Conservation (phyloP, 2,329 filamentous ascomycete species). For the Lachnellula arida region DNA sequence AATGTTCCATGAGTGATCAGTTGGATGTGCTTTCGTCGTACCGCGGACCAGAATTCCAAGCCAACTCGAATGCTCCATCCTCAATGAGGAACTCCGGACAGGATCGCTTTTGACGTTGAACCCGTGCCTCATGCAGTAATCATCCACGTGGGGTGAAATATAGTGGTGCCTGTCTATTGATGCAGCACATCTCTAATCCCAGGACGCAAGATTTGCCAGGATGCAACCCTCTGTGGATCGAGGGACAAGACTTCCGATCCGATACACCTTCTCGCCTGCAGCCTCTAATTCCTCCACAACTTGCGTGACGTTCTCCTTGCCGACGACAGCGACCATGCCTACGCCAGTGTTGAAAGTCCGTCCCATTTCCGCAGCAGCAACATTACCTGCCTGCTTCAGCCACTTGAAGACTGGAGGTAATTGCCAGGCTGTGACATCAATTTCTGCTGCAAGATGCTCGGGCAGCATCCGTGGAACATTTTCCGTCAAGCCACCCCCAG, state of each 20-base stretch:
- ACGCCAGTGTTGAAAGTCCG: slow-evolving; percentile 92
- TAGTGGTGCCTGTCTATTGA: no score
- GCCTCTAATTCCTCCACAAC: slow-evolving; percentile 57
- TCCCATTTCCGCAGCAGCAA: slow-evolving; percentile 75
- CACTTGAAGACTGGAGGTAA: slow-evolving; percentile 79
- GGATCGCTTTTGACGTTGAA: no score
- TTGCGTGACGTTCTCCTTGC: slow-evolving; percentile 54
- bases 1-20: no score
- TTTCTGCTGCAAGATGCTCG: slow-evolving; percentile 67
- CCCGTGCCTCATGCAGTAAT: no score
- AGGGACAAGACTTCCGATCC: slow-evolving; percentile 66
- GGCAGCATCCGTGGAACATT: slow-evolving; percentile 96
- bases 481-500: slow-evolving; percentile 85
- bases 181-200: slow-evolving; percentile 21
- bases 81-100: no score
- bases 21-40: no score
- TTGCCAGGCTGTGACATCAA: slow-evolving; percentile 73
- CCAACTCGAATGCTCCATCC: no score
- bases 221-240: slow-evolving; percentile 56
- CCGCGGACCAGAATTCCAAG: no score
- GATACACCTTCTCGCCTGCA: slow-evolving; percentile 71
- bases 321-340: slow-evolving; percentile 88
- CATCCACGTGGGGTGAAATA: no score
- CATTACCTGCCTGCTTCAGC: slow-evolving; percentile 70
- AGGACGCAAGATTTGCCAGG: slow-evolving; percentile 49